A percentile compares a stretch with the other conserved stretches of the same genome.
These are phyloP conservation scores for Backusella circina DNA, from an alignment of 192 early-diverging fungal species.

Conservation along the genomic window DNA sequence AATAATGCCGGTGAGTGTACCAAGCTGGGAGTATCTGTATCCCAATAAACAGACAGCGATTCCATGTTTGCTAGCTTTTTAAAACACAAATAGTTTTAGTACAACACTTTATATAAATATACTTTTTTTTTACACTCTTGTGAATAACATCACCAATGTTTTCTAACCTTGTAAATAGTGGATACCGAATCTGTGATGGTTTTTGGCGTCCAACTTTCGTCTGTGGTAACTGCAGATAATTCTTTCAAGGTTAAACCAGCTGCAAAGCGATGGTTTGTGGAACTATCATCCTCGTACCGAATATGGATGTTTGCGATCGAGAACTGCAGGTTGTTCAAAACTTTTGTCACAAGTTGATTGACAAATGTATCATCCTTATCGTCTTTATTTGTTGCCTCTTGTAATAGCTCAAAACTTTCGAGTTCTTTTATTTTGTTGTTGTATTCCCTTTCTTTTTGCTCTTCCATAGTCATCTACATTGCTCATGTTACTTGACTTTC, in stretches of 20 bases:
- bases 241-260: slow-evolving; percentile 76
- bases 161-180: slow-evolving; percentile 62
- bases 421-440: slow-evolving; percentile 63
- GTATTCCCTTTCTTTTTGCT: slow-evolving; percentile 69
- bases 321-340: slow-evolving; percentile 86
- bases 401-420: slow-evolving; percentile 53
- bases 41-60: slow-evolving; percentile 71
- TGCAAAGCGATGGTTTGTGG: slow-evolving; percentile 65
- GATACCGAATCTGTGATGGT: slow-evolving; percentile 65
- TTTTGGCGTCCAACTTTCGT: slow-evolving; percentile 63
- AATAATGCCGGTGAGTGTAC: slow-evolving; percentile 26
- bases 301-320: slow-evolving; percentile 84
- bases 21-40: slow-evolving; percentile 59
- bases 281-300: slow-evolving; percentile 78
- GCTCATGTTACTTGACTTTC: background rate
- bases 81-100: background rate
- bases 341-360: slow-evolving; percentile 72
- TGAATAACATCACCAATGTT: background rate
- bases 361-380: slow-evolving; percentile 59
- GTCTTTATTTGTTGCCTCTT: slow-evolving; percentile 24
- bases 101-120: background rate
- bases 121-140: background rate
- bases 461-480: slow-evolving; percentile 30
- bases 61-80: slow-evolving; percentile 52
- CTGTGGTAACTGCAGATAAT: slow-evolving; percentile 77